Base-by-base conservation (phyloP, 2,329 filamentous ascomycete genomes). In the Tolypocladium tropicale region DNA sequence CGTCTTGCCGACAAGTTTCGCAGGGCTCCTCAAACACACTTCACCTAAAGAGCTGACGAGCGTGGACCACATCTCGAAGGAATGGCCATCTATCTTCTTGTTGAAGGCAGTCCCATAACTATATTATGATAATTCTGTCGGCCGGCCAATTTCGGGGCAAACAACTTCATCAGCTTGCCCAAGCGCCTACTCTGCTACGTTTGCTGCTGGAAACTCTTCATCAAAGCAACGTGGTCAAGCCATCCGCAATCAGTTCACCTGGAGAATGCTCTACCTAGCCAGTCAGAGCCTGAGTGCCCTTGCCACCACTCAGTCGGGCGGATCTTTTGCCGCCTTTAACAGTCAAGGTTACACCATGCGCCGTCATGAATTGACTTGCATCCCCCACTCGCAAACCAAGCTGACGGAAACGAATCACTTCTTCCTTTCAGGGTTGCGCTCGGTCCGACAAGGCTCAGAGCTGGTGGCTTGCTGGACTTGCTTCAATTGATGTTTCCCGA, bases 391-490 rank as follows among this genome's bases (percentile, higher is more conserved):
- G 28, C 52, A 52, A 50, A 37, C 55, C 55, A 30, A 33, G 25
- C 48, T 37, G 55, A 43, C 32, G 55, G 55, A 48, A 56, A 56
- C 55, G 55, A 56, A 56, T 56, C 52, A 53, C 36, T 34, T 54
- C 34, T 37, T 23, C 16, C 33, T 28, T 46, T 10, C 41, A n/a
- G 46, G 46, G 34, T 34, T 39, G 46, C n/a, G 18, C 18, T 49
- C 46, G 34, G 33, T 36, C 23, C 37, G n/a, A 33, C 32, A 43
- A 34, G 32, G 53, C 39, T 34, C 23, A 14, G 18, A 9, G 32
- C 23, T 5, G 43, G 43, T 36, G 52, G 39, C 39, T 18, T 37
- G 28, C 21, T 43, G 32, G 25, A 30, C 21, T 25, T 16, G n/a
- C 4, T 4, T 23, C 30, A 14, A 52, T 32, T 32, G 23, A 12